Evolutionary conservation across 441 rosid genomes (phyloP).

Genomic region (Dalechampia spathulata): DNA sequence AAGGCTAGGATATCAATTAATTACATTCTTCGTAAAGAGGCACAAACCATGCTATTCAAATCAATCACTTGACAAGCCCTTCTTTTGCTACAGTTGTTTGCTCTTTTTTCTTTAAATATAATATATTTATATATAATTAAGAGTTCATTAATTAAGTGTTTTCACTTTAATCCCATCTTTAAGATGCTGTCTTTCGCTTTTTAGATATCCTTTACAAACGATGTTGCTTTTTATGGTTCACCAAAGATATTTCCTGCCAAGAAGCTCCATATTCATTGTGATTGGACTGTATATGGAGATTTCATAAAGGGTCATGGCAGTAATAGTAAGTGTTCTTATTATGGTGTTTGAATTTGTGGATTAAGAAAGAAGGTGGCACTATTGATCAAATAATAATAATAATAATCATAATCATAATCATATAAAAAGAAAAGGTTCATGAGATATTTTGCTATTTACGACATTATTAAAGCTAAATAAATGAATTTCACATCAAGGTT

Average conservation of each 20-base stretch:
- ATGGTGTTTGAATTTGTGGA: neutral
- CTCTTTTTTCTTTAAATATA: no score
- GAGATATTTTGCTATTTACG: neutral
- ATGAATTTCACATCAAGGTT: conserved; percentile 5
- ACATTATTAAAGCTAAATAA: conserved; percentile 12
- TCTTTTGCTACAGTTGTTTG: neutral
- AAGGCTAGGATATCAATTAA: conserved; percentile 14
- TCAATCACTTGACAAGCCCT: neutral
- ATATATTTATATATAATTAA: no score
- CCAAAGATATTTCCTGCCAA: no score
- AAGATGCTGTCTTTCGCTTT: no score
- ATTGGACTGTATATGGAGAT: neutral
- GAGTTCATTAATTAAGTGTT: no score
- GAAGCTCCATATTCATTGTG: no score
- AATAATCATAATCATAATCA: no score
- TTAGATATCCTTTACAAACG: no score
- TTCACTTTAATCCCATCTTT: no score
- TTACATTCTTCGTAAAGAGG: conserved; percentile 16
- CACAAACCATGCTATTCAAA: conserved; percentile 12
- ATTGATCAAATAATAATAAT: no score
- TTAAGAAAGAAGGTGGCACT: neutral
- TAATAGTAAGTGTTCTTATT: neutral
- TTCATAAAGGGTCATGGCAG: neutral
- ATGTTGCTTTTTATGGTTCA: no score
- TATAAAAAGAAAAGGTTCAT: neutral